Percentiles rank a stretch among this genome's conserved stretches.
Conservation (phyloP, 331 rosid genomes). For the Phaseolus coccineus region DNA sequence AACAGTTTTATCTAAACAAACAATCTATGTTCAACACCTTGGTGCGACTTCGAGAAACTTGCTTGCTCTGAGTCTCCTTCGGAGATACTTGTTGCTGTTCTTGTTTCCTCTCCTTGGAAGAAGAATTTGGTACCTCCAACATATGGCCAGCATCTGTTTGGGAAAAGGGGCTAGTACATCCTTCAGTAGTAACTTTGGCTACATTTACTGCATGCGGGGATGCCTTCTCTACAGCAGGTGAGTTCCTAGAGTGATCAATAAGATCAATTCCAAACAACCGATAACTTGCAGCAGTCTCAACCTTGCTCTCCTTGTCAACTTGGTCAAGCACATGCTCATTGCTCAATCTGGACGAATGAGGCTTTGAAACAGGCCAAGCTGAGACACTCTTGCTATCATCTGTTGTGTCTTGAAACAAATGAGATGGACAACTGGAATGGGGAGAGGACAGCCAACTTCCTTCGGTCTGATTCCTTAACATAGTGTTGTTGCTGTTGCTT, state of each 20-base stretch:
- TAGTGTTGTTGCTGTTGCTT: slow-evolving; percentile 50
- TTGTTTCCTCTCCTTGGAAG: slow-evolving; percentile 52
- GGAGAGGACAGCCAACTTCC: slow-evolving; percentile 74
- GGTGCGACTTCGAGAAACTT: slow-evolving; percentile 73
- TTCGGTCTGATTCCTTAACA: slow-evolving; percentile 61
- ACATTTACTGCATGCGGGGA: slow-evolving; percentile 38
- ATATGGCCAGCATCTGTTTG: slow-evolving; percentile 56
- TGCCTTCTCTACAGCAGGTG: slow-evolving; percentile 49
- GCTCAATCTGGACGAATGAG: slow-evolving; percentile 50
- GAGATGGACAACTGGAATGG: slow-evolving; percentile 55
- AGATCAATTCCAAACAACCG: slow-evolving; percentile 77
- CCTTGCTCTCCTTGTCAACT: slow-evolving; percentile 63
- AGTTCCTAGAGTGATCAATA: slow-evolving; percentile 49
- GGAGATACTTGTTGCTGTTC: slow-evolving; percentile 52
- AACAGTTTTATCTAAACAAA: not conserved
- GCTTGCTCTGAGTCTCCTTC: slow-evolving; percentile 69
- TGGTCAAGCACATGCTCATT: slow-evolving; percentile 51
- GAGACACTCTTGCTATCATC: slow-evolving; percentile 66
- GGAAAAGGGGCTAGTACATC: slow-evolving; percentile 50
- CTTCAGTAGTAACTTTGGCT: slow-evolving; percentile 49
- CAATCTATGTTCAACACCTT: slow-evolving; percentile 60
- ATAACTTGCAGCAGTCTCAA: slow-evolving; percentile 59
- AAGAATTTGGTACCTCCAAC: slow-evolving; percentile 59
- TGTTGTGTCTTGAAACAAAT: slow-evolving; percentile 55
- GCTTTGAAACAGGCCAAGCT: slow-evolving; percentile 56